phyloP scores from a whole-genome alignment of 441 rosid species.

The Geranium incanum region DNA sequence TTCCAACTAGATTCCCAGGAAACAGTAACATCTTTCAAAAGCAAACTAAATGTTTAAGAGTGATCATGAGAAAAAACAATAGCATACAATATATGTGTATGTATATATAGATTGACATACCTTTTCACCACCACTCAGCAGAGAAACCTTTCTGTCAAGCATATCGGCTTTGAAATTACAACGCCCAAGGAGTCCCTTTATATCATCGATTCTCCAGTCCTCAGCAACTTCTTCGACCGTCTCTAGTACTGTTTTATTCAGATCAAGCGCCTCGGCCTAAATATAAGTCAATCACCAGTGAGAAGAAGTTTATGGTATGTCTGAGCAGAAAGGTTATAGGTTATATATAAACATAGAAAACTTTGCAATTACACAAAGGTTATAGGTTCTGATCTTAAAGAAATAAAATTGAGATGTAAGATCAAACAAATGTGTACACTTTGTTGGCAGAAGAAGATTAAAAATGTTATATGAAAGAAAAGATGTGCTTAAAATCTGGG shows the following conservation, averaged over 20 bases:
- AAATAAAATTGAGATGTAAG: background rate
- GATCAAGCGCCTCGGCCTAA: conserved; percentile 92
- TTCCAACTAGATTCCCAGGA: too few species aligned
- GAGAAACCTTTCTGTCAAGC: conserved; percentile 85
- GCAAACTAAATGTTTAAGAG: background rate
- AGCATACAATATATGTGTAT: background rate
- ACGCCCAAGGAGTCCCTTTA: conserved; percentile 93
- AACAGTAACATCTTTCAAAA: background rate
- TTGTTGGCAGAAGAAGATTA: background rate
- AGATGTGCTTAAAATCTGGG: background rate
- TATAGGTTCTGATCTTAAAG: too few species aligned
- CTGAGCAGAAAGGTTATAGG: background rate
- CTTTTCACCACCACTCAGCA: conserved; percentile 97
- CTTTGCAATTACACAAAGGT: too few species aligned
- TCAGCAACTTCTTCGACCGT: conserved; percentile 82
- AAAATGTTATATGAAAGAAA: background rate
- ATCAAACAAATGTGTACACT: background rate
- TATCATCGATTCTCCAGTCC: conserved; percentile 88
- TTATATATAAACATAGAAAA: too few species aligned
- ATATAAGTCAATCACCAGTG: conserved; percentile 22
- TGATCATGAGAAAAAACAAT: background rate
- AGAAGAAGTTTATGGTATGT: background rate
- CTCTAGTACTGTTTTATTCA: conserved; percentile 78
- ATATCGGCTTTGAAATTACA: conserved; percentile 94
- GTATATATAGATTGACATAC: conserved; percentile 25